Percentiles rank a stretch among this genome's conserved stretches.
phyloP scores from a whole-genome alignment of 1,284 basidiomycete genomes.

The Heliocybe sulcata region DNA sequence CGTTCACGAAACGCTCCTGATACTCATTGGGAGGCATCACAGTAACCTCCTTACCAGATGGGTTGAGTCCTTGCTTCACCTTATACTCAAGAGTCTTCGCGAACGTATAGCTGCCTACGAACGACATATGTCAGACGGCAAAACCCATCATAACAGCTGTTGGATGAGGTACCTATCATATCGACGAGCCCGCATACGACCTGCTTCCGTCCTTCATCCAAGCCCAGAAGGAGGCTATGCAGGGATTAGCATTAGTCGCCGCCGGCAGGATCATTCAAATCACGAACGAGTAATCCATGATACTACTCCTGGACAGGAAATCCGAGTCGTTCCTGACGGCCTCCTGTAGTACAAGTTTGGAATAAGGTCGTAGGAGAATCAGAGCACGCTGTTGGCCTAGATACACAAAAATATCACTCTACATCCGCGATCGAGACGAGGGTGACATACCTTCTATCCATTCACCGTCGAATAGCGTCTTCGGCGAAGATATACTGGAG shows the following conservation, averaged over 20 bases:
- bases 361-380: conserved; percentile 62
- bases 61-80: conserved; percentile 59
- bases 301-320: conserved; percentile 65
- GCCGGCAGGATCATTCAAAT: background rate
- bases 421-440: background rate
- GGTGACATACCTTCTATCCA: conserved; percentile 65
- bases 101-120: conserved; percentile 62
- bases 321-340: conserved; percentile 64
- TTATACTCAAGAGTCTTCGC: conserved; percentile 76
- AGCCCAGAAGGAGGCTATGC: conserved; percentile 52
- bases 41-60: conserved; percentile 57
- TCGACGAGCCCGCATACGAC: conserved; percentile 74
- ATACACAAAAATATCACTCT: background rate
- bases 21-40: conserved; percentile 68
- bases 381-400: conserved; percentile 56
- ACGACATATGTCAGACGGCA: background rate
- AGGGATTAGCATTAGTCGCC: background rate
- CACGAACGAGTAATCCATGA: conserved; percentile 77
- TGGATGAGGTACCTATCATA: conserved; percentile 51
- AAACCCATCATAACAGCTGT: background rate
- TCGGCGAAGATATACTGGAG: conserved; percentile 24
- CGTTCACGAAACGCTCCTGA: conserved; percentile 59
- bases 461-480: conserved; percentile 71
- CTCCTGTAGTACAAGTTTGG: conserved; percentile 59
- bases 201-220: conserved; percentile 57